A percentile compares a stretch with the other conserved stretches of the same genome.
Evolutionary conservation across 2,329 filamentous ascomycete genomes (phyloP).

Genomic region (Venturia pyrina): DNA sequence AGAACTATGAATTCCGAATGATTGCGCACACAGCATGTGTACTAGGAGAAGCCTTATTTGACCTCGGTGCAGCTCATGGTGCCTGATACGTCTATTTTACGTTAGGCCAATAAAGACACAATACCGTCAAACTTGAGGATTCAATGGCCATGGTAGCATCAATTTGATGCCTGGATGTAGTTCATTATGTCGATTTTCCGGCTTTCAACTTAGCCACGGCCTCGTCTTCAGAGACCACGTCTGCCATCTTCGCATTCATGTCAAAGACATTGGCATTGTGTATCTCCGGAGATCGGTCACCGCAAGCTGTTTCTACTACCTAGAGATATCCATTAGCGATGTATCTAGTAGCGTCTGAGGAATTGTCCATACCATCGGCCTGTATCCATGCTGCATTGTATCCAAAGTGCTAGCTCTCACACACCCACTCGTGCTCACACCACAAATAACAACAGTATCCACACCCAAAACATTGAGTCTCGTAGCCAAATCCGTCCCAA

Average conservation of each 20-base stretch:
- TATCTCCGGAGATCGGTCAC: conserved; percentile 35
- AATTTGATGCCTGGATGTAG: too few relatives aligned
- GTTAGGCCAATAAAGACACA: too few relatives aligned
- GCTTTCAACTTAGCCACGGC: conserved; percentile 29
- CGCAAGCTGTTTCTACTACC: conserved; percentile 37
- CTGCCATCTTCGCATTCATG: conserved; percentile 37
- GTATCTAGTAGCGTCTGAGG: too few relatives aligned
- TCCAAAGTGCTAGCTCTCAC: conserved; percentile 37
- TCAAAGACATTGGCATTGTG: conserved; percentile 38
- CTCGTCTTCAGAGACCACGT: conserved; percentile 34
- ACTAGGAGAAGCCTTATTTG: too few relatives aligned
- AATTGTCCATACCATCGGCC: conserved; percentile 31
- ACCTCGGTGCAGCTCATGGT: too few relatives aligned
- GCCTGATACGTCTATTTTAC: too few relatives aligned
- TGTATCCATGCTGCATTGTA: conserved; percentile 34
- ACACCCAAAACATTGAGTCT: conserved; percentile 29
- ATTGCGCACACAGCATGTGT: too few relatives aligned
- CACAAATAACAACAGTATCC: conserved; percentile 38
- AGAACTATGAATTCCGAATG: too few relatives aligned
- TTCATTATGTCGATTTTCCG: conserved; percentile 21
- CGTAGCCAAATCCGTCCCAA: conserved; percentile 34
- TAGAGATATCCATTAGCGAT: conserved; percentile 13
- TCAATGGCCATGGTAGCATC: too few relatives aligned
- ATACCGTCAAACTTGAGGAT: too few relatives aligned
- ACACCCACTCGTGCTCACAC: conserved; percentile 39